Evolutionary conservation across 192 early-diverging fungal genomes (phyloP), one percentile per base, ranked within the genome.

Genomic region (Coemansia sp.): DNA sequence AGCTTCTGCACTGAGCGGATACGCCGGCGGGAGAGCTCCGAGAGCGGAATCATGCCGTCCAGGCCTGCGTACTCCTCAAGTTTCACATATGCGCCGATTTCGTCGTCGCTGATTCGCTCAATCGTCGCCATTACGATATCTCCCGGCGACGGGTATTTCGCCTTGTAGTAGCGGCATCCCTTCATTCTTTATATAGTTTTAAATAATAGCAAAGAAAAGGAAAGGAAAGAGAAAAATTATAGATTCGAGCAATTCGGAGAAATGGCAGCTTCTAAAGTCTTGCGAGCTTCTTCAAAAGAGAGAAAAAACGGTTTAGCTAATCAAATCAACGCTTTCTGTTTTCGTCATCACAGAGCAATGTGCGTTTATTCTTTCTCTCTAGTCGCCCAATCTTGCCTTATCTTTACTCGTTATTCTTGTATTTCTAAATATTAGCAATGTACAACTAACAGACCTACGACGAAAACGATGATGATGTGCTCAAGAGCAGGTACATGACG

Each of bases 41-140:
- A 89, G 30, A 95, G 73, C 54, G 92, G 82, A 69, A 99, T 95
- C 93, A 99, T 97, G 53, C 95, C 97, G 77, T 97, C 94, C 66
- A 93, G 93, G 81, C 93, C 91, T 81, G 91, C 89, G 80, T 99
- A 99, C 80, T 99, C 97, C 24, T 86, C 86, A 62, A 98, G 81
- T 65, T 91, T 87, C 38, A 96, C 95, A 72, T 95, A 94, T n/a
- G 95, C 92, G 21, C 94, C 96, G 84, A 95, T 90, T 62, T 95
- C 94, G 30, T 90, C 46, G 23, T 65, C 64, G 35, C 64, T 90
- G 62, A 98, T 97, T 73, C 93, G 90, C 28, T 87, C 86, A 60
- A 99, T 95, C 71, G 91, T 97, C 62, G 93, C 97, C 92, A 98
- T 97, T 48, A 99, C 95, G 29, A 95, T 85, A 59, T 95, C 89